phyloP scores from a whole-genome alignment of 1,284 basidiomycete genomes.

The Albatrellus sp. region DNA sequence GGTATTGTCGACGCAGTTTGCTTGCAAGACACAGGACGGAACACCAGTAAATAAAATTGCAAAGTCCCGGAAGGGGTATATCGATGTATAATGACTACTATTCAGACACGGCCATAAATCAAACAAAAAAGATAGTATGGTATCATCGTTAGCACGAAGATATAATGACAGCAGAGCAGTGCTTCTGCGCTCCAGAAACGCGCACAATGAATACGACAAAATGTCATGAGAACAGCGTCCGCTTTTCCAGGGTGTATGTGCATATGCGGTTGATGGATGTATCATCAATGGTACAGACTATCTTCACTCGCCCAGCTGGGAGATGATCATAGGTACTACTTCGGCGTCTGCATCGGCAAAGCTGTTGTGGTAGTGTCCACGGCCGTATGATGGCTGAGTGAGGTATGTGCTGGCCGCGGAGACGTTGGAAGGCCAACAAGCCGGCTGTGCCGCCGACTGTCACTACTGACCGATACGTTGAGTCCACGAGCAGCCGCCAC shows the following conservation, averaged over 20 bases:
- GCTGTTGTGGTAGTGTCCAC: slow-evolving; percentile 1
- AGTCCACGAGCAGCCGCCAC: slow-evolving; percentile 60
- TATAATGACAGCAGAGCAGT: no score
- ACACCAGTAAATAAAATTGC: neutral
- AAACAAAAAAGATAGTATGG: neutral
- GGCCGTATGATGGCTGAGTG: slow-evolving; percentile 9
- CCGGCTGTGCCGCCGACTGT: slow-evolving; percentile 43
- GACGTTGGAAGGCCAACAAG: slow-evolving; percentile 46
- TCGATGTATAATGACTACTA: neutral
- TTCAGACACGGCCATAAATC: neutral
- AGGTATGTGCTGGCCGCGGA: slow-evolving; percentile 16
- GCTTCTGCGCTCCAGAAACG: no score
- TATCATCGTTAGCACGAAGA: neutral
- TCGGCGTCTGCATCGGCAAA: slow-evolving; percentile 12
- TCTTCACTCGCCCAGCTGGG: no score
- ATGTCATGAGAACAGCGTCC: no score
- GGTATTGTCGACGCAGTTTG: no score
- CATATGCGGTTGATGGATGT: no score
- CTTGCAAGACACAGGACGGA: no score
- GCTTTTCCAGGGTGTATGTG: no score
- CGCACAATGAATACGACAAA: no score
- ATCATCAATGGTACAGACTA: no score
- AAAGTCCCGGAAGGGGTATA: slow-evolving; percentile 1
- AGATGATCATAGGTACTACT: slow-evolving; percentile 7
- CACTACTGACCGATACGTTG: slow-evolving; percentile 38